Evolutionary conservation across 306 rosid genomes (phyloP), one percentile per base, ranked within the genome.

Genomic region (Psophocarpus tetragonolobus): DNA sequence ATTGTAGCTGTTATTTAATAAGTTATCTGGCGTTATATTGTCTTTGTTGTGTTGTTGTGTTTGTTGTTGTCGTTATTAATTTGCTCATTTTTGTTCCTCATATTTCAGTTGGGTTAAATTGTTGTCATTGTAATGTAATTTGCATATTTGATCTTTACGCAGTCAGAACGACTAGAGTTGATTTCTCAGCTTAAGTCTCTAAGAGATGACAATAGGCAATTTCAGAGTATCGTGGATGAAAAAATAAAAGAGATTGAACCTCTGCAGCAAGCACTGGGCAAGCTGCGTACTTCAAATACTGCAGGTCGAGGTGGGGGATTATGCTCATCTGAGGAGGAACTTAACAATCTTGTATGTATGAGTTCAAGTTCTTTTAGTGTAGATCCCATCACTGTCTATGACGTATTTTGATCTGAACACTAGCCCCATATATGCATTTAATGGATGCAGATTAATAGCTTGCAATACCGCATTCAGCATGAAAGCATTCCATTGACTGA

Each of bases 251-350:
- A 93, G 90, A 90, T 91, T 26, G 96, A 88, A 71, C 96, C 98
- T 47, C 87, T 91, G 36, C 93, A 88, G 35, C 92, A 89, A 71
- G 97, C 94, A 67, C 85, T 93, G 65, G 93, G 90, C 50, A 88
- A 90, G 92, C 87, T 93, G 62, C 98, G 96, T 36, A 75, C 66
- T 78, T 58, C 89, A 50, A 90, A 90, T 80, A 82, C 35, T 84
- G 80, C 86, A 10, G 87, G 84, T 67, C 90, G 91, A 32, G 91
- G 80, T 14, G 67, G 12, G 78, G 91, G 90, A 82, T 66, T 93
- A 42, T 90, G 93, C 78, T 89, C 97, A 72, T 91, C 98, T 11
- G 98, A 91, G 89, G 90, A 82, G 70, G 98, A 93, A 86, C 97
- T 93, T 48, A 84, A 93, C 53, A 84, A 74, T 18, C 2, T 81